Percentiles rank a stretch among this genome's conserved stretches.
Evolutionary conservation across 192 early-diverging fungal genomes (phyloP).

Genomic region (Obelidium mucronatum): DNA sequence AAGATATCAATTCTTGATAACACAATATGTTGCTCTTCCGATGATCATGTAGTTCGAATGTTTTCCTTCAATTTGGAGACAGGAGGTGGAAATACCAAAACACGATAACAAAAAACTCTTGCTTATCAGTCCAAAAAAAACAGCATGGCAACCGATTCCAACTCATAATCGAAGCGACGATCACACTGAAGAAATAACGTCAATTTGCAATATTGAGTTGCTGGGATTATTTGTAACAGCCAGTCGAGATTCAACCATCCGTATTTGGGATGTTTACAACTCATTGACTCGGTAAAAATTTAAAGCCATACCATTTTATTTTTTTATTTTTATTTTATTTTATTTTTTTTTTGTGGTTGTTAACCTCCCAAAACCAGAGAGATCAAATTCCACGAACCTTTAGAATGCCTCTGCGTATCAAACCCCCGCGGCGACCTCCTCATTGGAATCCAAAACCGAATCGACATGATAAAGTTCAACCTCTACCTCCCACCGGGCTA

Average conservation of each 20-base stretch:
- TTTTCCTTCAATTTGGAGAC: not conserved
- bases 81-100: not conserved
- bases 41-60: slow-evolving; percentile 40
- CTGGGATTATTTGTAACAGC: slow-evolving; percentile 49
- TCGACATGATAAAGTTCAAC: slow-evolving; percentile 53
- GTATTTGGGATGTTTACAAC: slow-evolving; percentile 57
- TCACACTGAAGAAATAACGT: slow-evolving; percentile 54
- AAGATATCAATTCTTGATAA: slow-evolving; percentile 40
- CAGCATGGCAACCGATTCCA: slow-evolving; percentile 48
- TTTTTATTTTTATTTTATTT: not conserved
- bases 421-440: slow-evolving; percentile 52
- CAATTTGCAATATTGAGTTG: slow-evolving; percentile 38
- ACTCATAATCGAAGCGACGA: slow-evolving; percentile 53
- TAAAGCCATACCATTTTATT: slow-evolving; percentile 44
- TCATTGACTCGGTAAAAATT: slow-evolving; percentile 49
- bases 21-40: slow-evolving; percentile 42
- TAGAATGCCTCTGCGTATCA: slow-evolving; percentile 45
- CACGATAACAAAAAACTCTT: too few species aligned
- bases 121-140: too few species aligned
- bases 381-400: slow-evolving; percentile 54
- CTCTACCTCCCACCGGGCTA: slow-evolving; percentile 50
- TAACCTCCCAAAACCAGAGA: slow-evolving; percentile 48
- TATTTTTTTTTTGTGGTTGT: slow-evolving; percentile 45
- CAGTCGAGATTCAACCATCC: slow-evolving; percentile 47
- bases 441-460: slow-evolving; percentile 50